phyloP scores from a whole-genome alignment of 768 basidiomycete genomes.

The Panaeolus cyanescens region DNA sequence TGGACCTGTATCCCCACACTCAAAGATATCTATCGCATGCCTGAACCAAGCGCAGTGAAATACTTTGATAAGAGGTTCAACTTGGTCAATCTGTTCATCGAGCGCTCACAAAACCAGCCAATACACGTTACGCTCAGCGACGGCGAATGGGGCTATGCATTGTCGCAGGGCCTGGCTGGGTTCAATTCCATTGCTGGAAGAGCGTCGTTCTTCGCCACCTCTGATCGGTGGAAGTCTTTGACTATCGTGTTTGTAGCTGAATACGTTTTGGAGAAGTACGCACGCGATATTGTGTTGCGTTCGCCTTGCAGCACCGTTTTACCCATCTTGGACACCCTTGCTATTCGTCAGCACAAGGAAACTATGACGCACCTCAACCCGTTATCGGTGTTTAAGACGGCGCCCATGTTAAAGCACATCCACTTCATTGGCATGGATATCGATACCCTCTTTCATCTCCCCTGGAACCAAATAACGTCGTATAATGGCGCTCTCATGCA shows the following conservation, averaged over 20 bases:
- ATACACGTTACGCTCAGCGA: not conserved
- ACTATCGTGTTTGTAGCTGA: not conserved
- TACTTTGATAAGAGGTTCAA: not conserved
- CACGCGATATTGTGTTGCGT: not conserved
- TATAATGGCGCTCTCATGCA: too few species aligned
- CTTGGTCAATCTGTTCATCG: not conserved
- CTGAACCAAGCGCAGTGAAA: not conserved
- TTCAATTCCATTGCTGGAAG: not conserved
- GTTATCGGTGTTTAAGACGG: not conserved
- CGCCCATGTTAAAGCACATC: not conserved
- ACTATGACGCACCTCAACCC: not conserved
- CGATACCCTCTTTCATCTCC: not conserved
- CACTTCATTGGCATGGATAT: not conserved
- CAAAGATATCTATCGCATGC: not conserved
- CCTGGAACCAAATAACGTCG: not conserved
- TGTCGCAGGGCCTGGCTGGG: not conserved
- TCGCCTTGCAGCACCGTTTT: not conserved
- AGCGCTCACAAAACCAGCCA: not conserved
- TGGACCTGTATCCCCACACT: not conserved
- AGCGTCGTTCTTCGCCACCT: not conserved
- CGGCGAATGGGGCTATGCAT: not conserved
- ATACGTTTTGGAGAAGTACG: not conserved
- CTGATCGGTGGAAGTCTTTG: not conserved
- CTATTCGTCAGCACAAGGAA: not conserved
- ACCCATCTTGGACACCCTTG: not conserved